Evolutionary conservation across 2,329 filamentous ascomycete species (phyloP).

Genomic region (Colletotrichum incanum): DNA sequence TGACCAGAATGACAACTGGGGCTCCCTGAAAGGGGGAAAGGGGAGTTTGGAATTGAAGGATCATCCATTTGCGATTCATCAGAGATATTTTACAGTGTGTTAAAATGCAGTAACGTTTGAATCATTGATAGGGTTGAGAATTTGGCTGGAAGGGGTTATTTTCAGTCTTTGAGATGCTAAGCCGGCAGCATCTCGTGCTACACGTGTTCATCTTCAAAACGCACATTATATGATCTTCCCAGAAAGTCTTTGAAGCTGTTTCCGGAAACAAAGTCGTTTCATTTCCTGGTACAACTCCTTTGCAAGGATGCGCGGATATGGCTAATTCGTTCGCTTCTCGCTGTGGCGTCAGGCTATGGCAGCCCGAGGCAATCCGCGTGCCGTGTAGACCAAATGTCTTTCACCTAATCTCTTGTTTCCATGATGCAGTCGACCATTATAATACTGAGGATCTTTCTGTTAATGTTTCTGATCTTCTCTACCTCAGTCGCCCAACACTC

Average conservation of each 20-base stretch:
- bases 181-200: not conserved
- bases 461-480: not conserved
- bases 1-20: not conserved
- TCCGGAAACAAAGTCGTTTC: not conserved
- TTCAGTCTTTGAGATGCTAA: not conserved
- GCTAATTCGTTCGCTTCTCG: not conserved
- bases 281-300: not conserved
- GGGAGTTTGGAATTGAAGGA: not conserved
- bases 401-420: not conserved
- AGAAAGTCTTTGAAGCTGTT: not conserved
- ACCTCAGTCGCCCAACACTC: not conserved
- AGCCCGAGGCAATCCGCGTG: not conserved
- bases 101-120: not conserved
- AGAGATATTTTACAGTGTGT: not conserved
- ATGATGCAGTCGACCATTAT: not conserved
- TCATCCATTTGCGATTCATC: not conserved
- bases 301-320: not conserved
- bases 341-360: not conserved
- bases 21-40: not conserved
- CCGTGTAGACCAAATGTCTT: not conserved
- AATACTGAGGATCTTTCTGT: not conserved
- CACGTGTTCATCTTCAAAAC: not conserved
- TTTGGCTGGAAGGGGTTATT: not conserved
- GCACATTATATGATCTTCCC: not conserved
- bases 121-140: not conserved